Conservation (phyloP, 169 alveolate species). For the Plasmodium billcollinsi region DNA sequence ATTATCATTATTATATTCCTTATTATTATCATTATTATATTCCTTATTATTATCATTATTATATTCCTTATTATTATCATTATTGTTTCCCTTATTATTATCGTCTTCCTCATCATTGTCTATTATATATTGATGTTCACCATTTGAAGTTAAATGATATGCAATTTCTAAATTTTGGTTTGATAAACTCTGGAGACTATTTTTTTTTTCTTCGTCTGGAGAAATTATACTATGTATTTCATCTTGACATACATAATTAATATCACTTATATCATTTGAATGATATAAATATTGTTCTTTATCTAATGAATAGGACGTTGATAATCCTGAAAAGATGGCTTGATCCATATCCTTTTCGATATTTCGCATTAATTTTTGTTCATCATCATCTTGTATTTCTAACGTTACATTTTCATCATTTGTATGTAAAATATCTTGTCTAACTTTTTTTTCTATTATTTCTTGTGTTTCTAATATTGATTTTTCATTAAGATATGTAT, state of each 20-base stretch:
- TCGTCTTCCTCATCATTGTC: background rate
- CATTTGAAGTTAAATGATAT: background rate
- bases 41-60: background rate
- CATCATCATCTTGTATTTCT: background rate
- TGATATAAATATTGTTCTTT: background rate
- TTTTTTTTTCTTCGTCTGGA: constrained; percentile 15
- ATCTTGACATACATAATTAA: constrained; percentile 2
- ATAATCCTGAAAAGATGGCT: constrained; percentile 1
- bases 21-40: background rate
- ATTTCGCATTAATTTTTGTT: background rate
- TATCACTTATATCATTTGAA: background rate
- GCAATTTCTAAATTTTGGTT: background rate
- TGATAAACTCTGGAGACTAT: constrained; percentile 19
- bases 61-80: background rate
- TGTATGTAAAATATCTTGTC: no score
- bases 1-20: background rate
- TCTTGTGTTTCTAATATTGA: no score
- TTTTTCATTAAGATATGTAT: no score
- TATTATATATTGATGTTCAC: background rate
- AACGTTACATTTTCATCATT: background rate
- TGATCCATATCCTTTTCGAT: background rate
- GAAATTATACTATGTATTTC: constrained; percentile 6
- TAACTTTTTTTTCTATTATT: no score
- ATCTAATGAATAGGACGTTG: background rate
- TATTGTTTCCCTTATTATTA: background rate